A percentile compares a stretch with the other conserved stretches of the same genome.
These are phyloP conservation scores for Trichosanthes cucumerina DNA, from an alignment of 306 rosid species.

Conservation along the genomic window DNA sequence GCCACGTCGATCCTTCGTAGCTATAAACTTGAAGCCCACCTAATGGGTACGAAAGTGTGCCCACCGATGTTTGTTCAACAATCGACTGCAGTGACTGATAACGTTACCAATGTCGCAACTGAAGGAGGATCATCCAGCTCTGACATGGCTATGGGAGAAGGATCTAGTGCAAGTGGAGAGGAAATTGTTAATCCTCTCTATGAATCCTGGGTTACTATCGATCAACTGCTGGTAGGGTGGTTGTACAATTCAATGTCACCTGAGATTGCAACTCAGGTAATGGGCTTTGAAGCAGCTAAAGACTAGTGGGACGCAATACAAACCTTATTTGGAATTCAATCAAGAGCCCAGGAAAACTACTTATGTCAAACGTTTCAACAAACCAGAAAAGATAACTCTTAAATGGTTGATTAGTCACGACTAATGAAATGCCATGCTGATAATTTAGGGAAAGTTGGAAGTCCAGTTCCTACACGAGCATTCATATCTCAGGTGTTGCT, in stretches of 20 bases:
- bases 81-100: too few relatives aligned
- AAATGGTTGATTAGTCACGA: background rate
- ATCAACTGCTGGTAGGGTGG: background rate
- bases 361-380: background rate
- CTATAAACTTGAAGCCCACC: too few relatives aligned
- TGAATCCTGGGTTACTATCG: too few relatives aligned
- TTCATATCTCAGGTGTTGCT: background rate
- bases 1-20: too few relatives aligned
- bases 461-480: background rate
- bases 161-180: too few relatives aligned
- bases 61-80: too few relatives aligned
- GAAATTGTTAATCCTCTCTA: too few relatives aligned
- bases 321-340: background rate
- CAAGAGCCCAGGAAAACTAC: background rate
- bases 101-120: too few relatives aligned
- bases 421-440: background rate
- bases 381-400: background rate
- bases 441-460: background rate
- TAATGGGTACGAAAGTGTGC: too few relatives aligned
- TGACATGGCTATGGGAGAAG: too few relatives aligned
- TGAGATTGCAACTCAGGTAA: background rate
- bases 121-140: too few relatives aligned
- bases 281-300: background rate
- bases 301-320: background rate
- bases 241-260: background rate